These are phyloP conservation scores for Heliamphora ciliata DNA, from an alignment of 179 eudicot species.

Conservation along the genomic window DNA sequence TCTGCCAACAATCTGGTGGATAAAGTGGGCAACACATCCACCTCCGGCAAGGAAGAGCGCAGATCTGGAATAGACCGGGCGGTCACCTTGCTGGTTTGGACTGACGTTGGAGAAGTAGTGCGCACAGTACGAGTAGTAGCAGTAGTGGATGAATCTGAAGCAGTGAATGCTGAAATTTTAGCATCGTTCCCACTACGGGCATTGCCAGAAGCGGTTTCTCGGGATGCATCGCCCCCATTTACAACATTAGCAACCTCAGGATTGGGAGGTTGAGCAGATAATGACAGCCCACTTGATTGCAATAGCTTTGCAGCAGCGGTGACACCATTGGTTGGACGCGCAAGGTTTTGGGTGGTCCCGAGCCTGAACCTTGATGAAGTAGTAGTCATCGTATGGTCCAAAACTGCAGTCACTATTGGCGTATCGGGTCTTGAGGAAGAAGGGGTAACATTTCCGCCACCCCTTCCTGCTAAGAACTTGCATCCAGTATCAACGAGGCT, in stretches of 20 bases:
- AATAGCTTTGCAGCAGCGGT: slow-evolving; percentile 51
- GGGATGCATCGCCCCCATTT: neutral
- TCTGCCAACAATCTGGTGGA: slow-evolving; percentile 14
- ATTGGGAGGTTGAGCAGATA: slow-evolving; percentile 12
- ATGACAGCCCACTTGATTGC: slow-evolving; percentile 36
- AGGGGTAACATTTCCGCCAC: slow-evolving; percentile 2
- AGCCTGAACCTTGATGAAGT: slow-evolving; percentile 37
- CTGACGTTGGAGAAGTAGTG: slow-evolving; percentile 22
- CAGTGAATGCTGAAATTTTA: neutral
- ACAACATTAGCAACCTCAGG: neutral
- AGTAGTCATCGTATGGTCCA: slow-evolving; percentile 32
- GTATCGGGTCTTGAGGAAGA: slow-evolving; percentile 38
- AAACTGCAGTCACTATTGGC: slow-evolving; percentile 21
- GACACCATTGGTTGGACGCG: slow-evolving; percentile 9
- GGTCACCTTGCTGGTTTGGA: slow-evolving; percentile 3
- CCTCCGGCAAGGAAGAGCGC: slow-evolving; percentile 31
- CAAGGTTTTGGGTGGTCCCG: neutral
- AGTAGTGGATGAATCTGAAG: slow-evolving; percentile 13
- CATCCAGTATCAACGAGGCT: neutral
- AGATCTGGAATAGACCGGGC: slow-evolving; percentile 15
- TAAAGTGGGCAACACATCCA: slow-evolving; percentile 16
- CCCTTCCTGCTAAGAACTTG: neutral
- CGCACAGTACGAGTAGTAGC: neutral
- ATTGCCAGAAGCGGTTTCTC: neutral
- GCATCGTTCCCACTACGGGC: neutral